Conservation (phyloP, 2,329 filamentous ascomycete genomes). For the Pseudocercospora fuligena region DNA sequence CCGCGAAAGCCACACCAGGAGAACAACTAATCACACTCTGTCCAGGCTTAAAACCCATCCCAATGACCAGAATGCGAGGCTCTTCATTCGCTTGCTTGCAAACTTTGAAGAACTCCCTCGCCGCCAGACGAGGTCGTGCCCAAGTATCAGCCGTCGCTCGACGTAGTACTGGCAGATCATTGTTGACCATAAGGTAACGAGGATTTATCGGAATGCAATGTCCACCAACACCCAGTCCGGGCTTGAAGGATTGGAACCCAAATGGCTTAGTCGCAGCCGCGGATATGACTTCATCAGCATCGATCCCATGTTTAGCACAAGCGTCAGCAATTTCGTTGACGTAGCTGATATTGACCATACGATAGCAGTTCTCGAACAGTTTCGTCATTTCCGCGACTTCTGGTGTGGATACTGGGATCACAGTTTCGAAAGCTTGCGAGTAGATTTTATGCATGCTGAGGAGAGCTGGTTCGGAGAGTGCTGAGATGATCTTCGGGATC, state of each 20-base stretch:
- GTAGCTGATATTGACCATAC: conserved; percentile 61
- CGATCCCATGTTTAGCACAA: conserved; percentile 52
- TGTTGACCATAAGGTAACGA: conserved; percentile 45
- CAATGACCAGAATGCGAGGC: conserved; percentile 28
- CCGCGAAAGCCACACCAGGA: conserved; percentile 26
- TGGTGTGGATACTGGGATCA: conserved; percentile 57
- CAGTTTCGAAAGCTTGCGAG: conserved; percentile 51
- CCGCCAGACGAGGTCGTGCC: conserved; percentile 42
- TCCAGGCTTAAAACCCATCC: conserved; percentile 31
- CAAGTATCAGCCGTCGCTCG: conserved; percentile 49
- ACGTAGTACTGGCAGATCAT: conserved; percentile 2
- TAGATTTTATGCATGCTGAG: conserved; percentile 54
- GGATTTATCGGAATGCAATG: conserved; percentile 64
- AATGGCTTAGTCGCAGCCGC: conserved; percentile 56
- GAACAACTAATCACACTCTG: conserved; percentile 28
- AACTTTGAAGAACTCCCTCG: conserved; percentile 6
- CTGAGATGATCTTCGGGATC: conserved; percentile 62
- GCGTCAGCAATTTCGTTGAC: conserved; percentile 64
- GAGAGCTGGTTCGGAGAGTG: conserved; percentile 54
- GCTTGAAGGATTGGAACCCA: conserved; percentile 56
- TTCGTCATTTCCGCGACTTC: conserved; percentile 65
- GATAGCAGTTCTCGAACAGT: conserved; percentile 63
- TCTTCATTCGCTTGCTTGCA: not conserved
- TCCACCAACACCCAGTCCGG: conserved; percentile 59
- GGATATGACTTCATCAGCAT: conserved; percentile 57